phyloP scores from a whole-genome alignment of 1,139 yeast species.

The Taphrina flavorubra region DNA sequence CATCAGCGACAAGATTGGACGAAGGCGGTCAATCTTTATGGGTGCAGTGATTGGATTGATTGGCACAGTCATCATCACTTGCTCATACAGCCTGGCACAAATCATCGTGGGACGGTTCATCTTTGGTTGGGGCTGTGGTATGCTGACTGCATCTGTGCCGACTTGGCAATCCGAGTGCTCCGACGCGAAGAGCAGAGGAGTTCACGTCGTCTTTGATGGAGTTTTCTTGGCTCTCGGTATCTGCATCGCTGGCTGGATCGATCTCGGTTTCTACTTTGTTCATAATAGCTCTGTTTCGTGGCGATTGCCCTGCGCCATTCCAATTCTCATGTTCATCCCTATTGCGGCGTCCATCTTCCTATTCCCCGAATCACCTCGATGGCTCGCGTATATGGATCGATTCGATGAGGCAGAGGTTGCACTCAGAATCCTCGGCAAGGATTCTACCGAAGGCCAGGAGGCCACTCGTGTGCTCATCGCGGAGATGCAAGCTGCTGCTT shows the following conservation, averaged over 20 bases:
- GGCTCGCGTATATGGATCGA: slow-evolving; percentile 56
- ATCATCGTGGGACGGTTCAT: slow-evolving; percentile 75
- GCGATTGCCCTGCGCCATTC: slow-evolving; percentile 55
- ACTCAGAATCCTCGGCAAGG: slow-evolving; percentile 57
- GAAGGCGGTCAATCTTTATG: slow-evolving; percentile 65
- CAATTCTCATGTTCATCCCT: slow-evolving; percentile 33
- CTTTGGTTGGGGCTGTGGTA: slow-evolving; percentile 80
- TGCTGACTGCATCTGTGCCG: slow-evolving; percentile 79
- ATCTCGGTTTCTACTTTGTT: slow-evolving; percentile 56
- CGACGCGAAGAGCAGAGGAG: slow-evolving; percentile 72
- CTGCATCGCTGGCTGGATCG: slow-evolving; percentile 76
- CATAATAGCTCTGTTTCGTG: slow-evolving; percentile 58
- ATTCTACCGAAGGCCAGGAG: slow-evolving; percentile 17
- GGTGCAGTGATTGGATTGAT: slow-evolving; percentile 67
- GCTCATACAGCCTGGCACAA: slow-evolving; percentile 68
- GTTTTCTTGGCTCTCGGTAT: slow-evolving; percentile 75
- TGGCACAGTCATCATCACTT: slow-evolving; percentile 69
- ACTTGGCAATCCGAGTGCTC: slow-evolving; percentile 84
- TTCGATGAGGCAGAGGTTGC: slow-evolving; percentile 59
- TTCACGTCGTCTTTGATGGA: slow-evolving; percentile 71
- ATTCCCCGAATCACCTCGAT: slow-evolving; percentile 62
- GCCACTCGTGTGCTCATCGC: slow-evolving; percentile 81
- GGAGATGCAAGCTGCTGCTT: slow-evolving; percentile 72
- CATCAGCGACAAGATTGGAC: slow-evolving; percentile 68
- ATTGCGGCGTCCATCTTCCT: slow-evolving; percentile 38